phyloP scores from a whole-genome alignment of 2,329 filamentous ascomycete species.

The Tolypocladium guangdongense region DNA sequence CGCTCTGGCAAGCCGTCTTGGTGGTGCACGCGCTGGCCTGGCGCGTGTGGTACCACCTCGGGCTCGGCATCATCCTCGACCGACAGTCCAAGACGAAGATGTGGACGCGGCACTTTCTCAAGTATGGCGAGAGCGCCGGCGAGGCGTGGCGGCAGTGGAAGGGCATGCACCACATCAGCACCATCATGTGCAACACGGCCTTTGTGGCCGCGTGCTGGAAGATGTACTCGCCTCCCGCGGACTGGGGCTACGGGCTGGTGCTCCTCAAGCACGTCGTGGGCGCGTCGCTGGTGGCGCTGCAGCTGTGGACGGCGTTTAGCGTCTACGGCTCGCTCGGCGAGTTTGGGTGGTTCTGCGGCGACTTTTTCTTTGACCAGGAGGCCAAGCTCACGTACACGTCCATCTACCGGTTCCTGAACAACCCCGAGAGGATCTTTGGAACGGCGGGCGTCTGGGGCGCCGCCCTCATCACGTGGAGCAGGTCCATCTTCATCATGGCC shows the following conservation, averaged over 20 bases:
- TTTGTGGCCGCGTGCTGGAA: conserved; percentile 93
- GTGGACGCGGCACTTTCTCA: conserved; percentile 96
- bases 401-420: conserved; percentile 97
- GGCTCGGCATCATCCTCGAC: conserved; percentile 75
- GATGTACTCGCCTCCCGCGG: conserved; percentile 77
- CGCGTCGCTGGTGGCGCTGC: conserved; percentile 66
- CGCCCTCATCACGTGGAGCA: conserved; percentile 85
- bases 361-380: conserved; percentile 91
- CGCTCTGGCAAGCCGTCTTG: conserved; percentile 66
- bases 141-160: conserved; percentile 99
- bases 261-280: conserved; percentile 83
- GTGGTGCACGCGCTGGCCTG: conserved; percentile 69
- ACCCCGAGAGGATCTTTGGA: conserved; percentile 88
- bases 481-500: conserved; percentile 76
- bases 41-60: conserved; percentile 86
- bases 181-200: conserved; percentile 78
- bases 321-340: conserved; percentile 94
- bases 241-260: conserved; percentile 81
- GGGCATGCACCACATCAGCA: conserved; percentile 85
- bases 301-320: conserved; percentile 85
- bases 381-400: conserved; percentile 89
- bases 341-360: conserved; percentile 98
- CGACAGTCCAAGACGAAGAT: conserved; percentile 81
- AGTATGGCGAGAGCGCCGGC: conserved; percentile 79
- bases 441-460: conserved; percentile 93